Conservation (phyloP, 1,139 yeast species). For the Debaryomyces udenii region DNA sequence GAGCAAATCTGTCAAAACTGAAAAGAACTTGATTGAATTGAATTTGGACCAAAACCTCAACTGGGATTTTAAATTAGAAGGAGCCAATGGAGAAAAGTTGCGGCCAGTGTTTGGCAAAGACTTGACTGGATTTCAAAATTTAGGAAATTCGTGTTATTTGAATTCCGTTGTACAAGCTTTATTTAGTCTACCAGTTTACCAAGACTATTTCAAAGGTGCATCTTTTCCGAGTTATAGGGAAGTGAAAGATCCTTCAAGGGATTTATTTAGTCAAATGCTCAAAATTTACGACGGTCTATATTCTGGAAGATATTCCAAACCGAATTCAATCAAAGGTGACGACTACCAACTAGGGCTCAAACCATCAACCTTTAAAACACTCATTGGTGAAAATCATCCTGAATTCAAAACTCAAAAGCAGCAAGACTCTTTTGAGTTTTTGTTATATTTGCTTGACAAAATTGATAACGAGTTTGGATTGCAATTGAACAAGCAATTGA, state of each 20-base stretch:
- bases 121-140: slow-evolving; percentile 78
- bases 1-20: slow-evolving; percentile 61
- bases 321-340: slow-evolving; percentile 47
- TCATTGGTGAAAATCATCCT: slow-evolving; percentile 75
- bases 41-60: slow-evolving; percentile 90
- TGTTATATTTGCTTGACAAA: slow-evolving; percentile 65
- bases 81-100: slow-evolving; percentile 67
- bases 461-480: slow-evolving; percentile 57
- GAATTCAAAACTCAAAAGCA: slow-evolving; percentile 89
- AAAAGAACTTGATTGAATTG: slow-evolving; percentile 82
- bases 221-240: slow-evolving; percentile 28
- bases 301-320: slow-evolving; percentile 73
- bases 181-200: slow-evolving; percentile 41
- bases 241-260: slow-evolving; percentile 58
- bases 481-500: slow-evolving; percentile 53
- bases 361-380: slow-evolving; percentile 73
- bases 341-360: slow-evolving; percentile 75
- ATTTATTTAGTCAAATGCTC: slow-evolving; percentile 69
- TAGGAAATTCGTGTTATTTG: slow-evolving; percentile 92
- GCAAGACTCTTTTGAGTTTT: slow-evolving; percentile 94
- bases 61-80: slow-evolving; percentile 89
- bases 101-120: slow-evolving; percentile 68
- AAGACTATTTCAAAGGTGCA: slow-evolving; percentile 32
- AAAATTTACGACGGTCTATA: slow-evolving; percentile 80
- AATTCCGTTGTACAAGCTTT: slow-evolving; percentile 80